These are phyloP conservation scores for Cucurbita argyrosperma DNA, from an alignment of 306 rosid species.

Conservation along the genomic window DNA sequence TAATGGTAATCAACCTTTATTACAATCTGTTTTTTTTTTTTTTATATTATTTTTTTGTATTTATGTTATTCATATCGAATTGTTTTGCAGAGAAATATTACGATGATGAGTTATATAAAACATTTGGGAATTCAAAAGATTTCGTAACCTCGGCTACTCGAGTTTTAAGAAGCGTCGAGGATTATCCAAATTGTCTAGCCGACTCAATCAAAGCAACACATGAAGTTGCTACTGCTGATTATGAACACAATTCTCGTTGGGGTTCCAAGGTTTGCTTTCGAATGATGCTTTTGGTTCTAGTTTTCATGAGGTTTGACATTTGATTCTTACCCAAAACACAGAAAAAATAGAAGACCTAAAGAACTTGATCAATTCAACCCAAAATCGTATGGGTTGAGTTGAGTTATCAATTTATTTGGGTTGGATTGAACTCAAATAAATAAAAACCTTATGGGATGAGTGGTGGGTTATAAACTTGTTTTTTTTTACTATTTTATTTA, in stretches of 20 bases:
- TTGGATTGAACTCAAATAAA: too few species aligned
- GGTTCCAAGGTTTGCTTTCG: slow-evolving; percentile 5
- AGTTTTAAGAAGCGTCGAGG: background rate
- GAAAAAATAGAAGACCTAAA: too few species aligned
- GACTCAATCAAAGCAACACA: background rate
- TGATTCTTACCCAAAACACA: too few species aligned
- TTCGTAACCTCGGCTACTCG: background rate
- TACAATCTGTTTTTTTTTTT: background rate
- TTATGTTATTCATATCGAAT: background rate
- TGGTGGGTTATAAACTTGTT: too few species aligned
- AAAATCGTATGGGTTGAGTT: too few species aligned
- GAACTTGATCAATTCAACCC: too few species aligned
- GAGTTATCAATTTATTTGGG: too few species aligned
- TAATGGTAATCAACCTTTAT: background rate
- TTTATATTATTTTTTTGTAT: background rate
- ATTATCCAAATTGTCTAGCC: background rate
- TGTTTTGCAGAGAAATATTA: background rate
- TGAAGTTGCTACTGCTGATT: slow-evolving; percentile 8
- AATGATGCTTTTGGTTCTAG: background rate
- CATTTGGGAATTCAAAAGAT: background rate
- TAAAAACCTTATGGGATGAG: too few species aligned
- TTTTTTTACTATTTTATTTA: too few species aligned
- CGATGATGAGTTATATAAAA: background rate
- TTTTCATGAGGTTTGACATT: too few species aligned
- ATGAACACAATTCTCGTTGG: slow-evolving; percentile 5